Evolutionary conservation across 1,284 basidiomycete genomes (phyloP).

Genomic region (Malassezia caprae): DNA sequence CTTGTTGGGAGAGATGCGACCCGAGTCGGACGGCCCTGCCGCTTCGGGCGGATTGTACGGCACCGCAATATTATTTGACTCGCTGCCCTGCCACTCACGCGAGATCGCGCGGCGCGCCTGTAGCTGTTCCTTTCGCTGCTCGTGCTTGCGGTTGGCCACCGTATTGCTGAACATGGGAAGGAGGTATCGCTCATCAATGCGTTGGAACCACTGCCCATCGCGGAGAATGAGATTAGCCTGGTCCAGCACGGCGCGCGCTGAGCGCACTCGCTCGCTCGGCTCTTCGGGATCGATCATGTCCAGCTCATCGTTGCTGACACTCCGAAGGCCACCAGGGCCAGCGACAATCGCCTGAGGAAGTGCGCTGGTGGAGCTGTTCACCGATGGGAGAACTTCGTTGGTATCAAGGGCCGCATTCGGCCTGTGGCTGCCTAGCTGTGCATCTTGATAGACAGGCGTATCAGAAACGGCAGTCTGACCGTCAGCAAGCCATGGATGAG

Average conservation of each 20-base stretch:
- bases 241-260: slow-evolving; percentile 27
- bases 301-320: slow-evolving; percentile 7
- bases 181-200: slow-evolving; percentile 85
- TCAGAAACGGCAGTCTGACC: not conserved
- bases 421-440: not conserved
- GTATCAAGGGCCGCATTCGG: not conserved
- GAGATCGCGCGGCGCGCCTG: slow-evolving; percentile 8
- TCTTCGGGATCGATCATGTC: not conserved
- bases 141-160: slow-evolving; percentile 49
- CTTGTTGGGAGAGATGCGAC: not conserved
- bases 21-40: not conserved
- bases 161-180: slow-evolving; percentile 83
- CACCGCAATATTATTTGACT: not conserved
- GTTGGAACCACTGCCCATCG: slow-evolving; percentile 83
- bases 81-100: not conserved
- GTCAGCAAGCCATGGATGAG: not conserved
- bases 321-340: slow-evolving; percentile 13
- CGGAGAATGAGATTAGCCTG: slow-evolving; percentile 48
- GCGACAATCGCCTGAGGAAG: slow-evolving; percentile 13
- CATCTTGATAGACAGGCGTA: not conserved
- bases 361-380: not conserved
- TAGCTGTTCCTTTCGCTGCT: slow-evolving; percentile 27
- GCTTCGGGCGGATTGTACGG: slow-evolving; percentile 6
- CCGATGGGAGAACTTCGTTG: not conserved
- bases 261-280: not conserved